Percentiles rank a stretch among this genome's conserved stretches.
These are phyloP conservation scores for Aspergillus olivimuriae DNA, from an alignment of 495 filamentous ascomycete species.

Conservation along the genomic window DNA sequence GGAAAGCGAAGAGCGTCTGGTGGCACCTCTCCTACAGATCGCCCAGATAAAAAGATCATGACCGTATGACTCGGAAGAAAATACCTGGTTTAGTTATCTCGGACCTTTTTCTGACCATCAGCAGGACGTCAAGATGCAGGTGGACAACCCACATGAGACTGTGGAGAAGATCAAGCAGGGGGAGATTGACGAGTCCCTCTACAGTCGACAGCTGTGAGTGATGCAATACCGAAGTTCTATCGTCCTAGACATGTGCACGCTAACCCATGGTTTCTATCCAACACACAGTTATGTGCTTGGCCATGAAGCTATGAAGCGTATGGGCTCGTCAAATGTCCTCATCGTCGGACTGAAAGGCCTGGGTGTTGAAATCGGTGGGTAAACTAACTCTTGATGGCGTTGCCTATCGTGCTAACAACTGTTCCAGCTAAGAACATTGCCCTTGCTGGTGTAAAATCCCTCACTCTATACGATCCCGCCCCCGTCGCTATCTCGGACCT, in stretches of 20 bases:
- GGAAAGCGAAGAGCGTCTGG: conserved; percentile 80
- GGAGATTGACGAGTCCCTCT: conserved; percentile 94
- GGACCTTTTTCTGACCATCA: conserved; percentile 11
- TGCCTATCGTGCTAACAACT: conserved; percentile 3
- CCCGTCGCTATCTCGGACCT: conserved; percentile 78
- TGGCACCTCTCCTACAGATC: conserved; percentile 54
- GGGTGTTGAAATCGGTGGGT: conserved; percentile 84
- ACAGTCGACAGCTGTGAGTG: conserved; percentile 85
- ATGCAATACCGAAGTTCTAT: too few species aligned
- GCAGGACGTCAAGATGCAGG: conserved; percentile 72
- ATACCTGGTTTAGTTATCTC: background rate
- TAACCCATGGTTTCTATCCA: too few species aligned
- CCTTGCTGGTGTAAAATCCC: conserved; percentile 85
- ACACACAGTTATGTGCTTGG: conserved; percentile 73
- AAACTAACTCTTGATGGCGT: background rate
- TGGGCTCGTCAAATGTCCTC: conserved; percentile 93
- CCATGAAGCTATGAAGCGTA: conserved; percentile 99
- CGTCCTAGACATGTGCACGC: too few species aligned
- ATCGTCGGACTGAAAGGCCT: conserved; percentile 88
- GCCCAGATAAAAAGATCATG: conserved; percentile 78
- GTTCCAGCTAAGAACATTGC: conserved; percentile 91
- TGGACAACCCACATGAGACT: conserved; percentile 56
- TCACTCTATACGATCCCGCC: conserved; percentile 83
- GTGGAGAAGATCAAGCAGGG: conserved; percentile 55
- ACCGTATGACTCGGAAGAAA: conserved; percentile 69